Base-by-base conservation (phyloP, 148 eudicot species). In the Vaccinium vitisidaea region DNA sequence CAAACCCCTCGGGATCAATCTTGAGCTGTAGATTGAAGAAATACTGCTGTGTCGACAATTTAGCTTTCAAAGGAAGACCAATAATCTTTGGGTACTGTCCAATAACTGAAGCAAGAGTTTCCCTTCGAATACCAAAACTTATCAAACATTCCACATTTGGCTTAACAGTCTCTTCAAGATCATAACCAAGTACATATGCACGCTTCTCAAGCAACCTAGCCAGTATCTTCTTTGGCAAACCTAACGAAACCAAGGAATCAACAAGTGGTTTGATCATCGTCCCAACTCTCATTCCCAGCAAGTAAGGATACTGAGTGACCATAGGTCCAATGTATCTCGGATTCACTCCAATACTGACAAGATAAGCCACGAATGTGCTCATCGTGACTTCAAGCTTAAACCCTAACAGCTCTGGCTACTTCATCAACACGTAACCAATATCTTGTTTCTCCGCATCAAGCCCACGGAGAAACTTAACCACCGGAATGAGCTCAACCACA, bases 231-330 rank as follows among this genome's bases (percentile, higher is more conserved):
- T 94, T 97, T 0, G 96, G 99, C 86, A 97, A 87, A 25, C 98
- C 99, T 83, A 95, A 87, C 0, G 96, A 93, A 53, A 93, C 90
- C 84, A 97, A 88, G 86, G 90, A 97, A 77, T 97, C 99, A 79
- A 94, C 96, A 16, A 94, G 86, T 14, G 99, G 99, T 85, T 97
- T 97, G 75, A 97, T 95, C 98, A 95, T 88, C 3, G 98, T 97
- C 63, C 99, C 99, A 77, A 97, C 99, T 88, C 99, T 91, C 99
- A 97, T 97, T 8, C 99, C 99, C 86, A 97, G 86, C 0, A 97
- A 52, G 80, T 86, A 94, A 0, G 99, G 99, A 86, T 92, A 97
- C 9, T 97, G 98, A 18, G 99, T 95, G 80, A 92, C 93, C 99
- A 97, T 95, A 1, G 98, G 99, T 27, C 99, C 99, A 19, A 97